phyloP scores from a whole-genome alignment of 1,284 basidiomycete genomes.

The Ganoderma leucocontextum region DNA sequence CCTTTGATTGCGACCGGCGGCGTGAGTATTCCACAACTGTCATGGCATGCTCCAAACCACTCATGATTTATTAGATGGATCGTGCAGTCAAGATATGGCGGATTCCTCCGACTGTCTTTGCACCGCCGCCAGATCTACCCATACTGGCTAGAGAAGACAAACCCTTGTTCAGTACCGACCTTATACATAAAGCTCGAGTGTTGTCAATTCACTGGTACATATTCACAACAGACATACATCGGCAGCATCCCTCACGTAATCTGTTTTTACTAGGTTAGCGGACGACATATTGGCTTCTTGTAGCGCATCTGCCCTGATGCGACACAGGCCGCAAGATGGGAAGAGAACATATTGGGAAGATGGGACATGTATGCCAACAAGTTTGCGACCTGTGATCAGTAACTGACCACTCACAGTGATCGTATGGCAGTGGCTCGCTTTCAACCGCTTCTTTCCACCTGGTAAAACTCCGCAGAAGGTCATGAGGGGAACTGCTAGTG shows the following conservation, averaged over 20 bases:
- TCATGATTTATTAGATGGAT: constrained; percentile 60
- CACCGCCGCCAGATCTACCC: constrained; percentile 37
- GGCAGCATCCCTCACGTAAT: background rate
- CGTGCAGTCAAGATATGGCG: constrained; percentile 78
- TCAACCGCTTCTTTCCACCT: constrained; percentile 71
- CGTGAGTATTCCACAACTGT: constrained; percentile 48
- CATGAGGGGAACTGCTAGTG: constrained; percentile 66
- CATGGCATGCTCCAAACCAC: constrained; percentile 7
- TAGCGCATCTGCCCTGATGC: constrained; percentile 65
- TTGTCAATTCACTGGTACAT: constrained; percentile 68
- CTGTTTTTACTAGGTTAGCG: constrained; percentile 54
- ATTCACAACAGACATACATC: background rate
- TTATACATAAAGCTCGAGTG: constrained; percentile 71
- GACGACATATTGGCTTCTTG: constrained; percentile 68
- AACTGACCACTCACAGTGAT: constrained; percentile 45
- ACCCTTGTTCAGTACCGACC: constrained; percentile 71
- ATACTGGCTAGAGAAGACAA: constrained; percentile 70
- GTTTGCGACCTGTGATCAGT: background rate
- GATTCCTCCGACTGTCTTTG: constrained; percentile 42
- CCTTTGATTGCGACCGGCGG: constrained; percentile 79
- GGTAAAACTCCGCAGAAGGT: constrained; percentile 48
- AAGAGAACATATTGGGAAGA: constrained; percentile 47
- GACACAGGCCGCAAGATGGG: constrained; percentile 35
- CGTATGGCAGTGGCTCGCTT: constrained; percentile 73
- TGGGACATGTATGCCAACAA: constrained; percentile 32